phyloP scores from a whole-genome alignment of 2,329 filamentous ascomycete species.

The Fulvia fulva region DNA sequence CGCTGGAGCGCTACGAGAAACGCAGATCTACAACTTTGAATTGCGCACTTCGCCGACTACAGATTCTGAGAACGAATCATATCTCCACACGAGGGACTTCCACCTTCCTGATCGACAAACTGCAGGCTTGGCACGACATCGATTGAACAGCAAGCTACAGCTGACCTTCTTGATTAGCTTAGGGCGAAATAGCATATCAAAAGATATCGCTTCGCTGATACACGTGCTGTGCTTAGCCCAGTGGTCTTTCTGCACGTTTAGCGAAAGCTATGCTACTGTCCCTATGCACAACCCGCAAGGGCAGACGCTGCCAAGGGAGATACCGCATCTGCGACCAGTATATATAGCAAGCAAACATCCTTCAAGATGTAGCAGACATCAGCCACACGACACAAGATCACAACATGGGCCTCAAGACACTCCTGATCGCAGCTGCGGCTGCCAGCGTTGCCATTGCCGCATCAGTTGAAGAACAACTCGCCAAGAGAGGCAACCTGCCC shows the following conservation, averaged over 20 bases:
- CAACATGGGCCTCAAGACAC: slow-evolving; percentile 22
- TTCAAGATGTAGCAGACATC: neutral
- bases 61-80: slow-evolving; percentile 13
- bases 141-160: neutral
- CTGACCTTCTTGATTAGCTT: slow-evolving; percentile 5
- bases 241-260: neutral
- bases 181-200: slow-evolving; percentile 8
- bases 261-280: slow-evolving; percentile 1
- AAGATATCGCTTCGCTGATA: slow-evolving; percentile 12
- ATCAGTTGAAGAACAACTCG: slow-evolving; percentile 16
- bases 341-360: neutral
- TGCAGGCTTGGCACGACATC: slow-evolving; percentile 16
- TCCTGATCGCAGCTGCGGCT: slow-evolving; percentile 20
- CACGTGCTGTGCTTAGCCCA: slow-evolving; percentile 13
- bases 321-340: neutral
- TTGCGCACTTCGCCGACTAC: slow-evolving; percentile 7
- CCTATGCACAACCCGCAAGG: neutral
- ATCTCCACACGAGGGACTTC: neutral
- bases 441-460: slow-evolving; percentile 23
- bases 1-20: slow-evolving; percentile 13
- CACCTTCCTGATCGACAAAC: slow-evolving; percentile 16
- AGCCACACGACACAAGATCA: neutral
- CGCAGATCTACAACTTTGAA: slow-evolving; percentile 14
- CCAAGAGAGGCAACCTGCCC: slow-evolving; percentile 28
- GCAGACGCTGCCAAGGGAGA: neutral